A percentile compares a stretch with the other conserved stretches of the same genome.
Conservation (phyloP, 106 monocot species). For the Phalaenopsis aphrodite region DNA sequence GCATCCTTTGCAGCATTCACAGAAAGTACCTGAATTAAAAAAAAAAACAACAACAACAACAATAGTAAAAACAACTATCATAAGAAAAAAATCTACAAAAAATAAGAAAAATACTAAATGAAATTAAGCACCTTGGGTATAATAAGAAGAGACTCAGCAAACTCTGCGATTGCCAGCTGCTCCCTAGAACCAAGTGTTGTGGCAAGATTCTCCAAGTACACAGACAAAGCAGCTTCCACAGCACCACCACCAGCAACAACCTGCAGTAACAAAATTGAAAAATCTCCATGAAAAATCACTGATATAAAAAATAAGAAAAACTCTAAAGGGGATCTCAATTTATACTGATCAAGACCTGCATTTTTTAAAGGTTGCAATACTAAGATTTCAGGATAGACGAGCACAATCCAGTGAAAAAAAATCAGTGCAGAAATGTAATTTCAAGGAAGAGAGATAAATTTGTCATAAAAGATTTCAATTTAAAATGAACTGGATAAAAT, state of each 20-base stretch:
- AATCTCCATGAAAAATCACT: background rate
- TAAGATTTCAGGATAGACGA: background rate
- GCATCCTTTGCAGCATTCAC: slow-evolving; percentile 99
- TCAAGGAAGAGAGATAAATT: background rate
- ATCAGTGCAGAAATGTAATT: background rate
- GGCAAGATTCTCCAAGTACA: slow-evolving; percentile 67
- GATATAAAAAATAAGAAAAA: background rate
- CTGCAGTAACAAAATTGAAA: slow-evolving; percentile 16
- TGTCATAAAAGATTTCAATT: background rate
- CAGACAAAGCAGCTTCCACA: slow-evolving; percentile 70
- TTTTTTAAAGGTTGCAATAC: background rate
- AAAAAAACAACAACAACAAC: background rate
- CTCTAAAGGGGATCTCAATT: background rate
- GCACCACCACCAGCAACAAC: slow-evolving; percentile 90
- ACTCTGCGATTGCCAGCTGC: slow-evolving; percentile 70
- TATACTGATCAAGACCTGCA: background rate
- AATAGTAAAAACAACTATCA: background rate
- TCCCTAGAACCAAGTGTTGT: slow-evolving; percentile 75
- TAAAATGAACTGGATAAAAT: background rate
- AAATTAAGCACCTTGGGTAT: slow-evolving; percentile 40
- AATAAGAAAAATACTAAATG: background rate
- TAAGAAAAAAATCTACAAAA: background rate
- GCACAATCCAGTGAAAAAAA: background rate
- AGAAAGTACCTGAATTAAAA: slow-evolving; percentile 59
- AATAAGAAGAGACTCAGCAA: slow-evolving; percentile 64